Conservation (phyloP, 306 rosid genomes). For the Leucaena leucocephala region DNA sequence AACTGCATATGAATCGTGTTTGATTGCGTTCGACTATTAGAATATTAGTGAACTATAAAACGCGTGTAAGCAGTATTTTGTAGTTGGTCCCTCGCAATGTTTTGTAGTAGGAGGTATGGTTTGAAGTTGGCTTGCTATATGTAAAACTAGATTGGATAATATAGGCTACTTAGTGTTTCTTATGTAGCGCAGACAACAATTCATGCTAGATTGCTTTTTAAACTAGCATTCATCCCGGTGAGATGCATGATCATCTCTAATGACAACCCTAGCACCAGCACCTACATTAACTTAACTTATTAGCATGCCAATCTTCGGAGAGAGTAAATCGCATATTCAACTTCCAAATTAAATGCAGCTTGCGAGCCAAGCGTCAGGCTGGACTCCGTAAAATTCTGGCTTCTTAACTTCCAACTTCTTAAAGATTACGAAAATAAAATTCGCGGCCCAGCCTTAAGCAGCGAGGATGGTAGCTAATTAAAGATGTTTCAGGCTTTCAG, state of each 20-base stretch:
- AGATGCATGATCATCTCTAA: too few relatives aligned
- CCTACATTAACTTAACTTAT: too few relatives aligned
- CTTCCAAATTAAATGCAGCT: not conserved
- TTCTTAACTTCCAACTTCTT: not conserved
- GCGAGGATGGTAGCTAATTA: not conserved
- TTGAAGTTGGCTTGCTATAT: not conserved
- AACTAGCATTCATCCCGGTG: not conserved
- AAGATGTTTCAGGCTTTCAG: not conserved
- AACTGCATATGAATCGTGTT: not conserved
- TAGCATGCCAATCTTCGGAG: too few relatives aligned
- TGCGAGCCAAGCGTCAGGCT: too few relatives aligned
- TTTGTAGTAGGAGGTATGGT: not conserved
- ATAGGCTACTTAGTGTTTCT: not conserved
- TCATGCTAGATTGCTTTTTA: not conserved
- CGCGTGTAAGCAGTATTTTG: slow-evolving; percentile 13
- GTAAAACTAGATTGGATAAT: not conserved
- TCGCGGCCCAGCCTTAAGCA: not conserved
- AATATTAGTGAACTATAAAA: not conserved
- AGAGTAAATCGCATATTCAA: not conserved
- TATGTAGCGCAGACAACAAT: not conserved
- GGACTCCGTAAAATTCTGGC: not conserved
- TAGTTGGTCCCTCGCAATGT: not conserved
- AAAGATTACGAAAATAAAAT: not conserved
- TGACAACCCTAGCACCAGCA: too few relatives aligned
- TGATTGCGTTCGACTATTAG: not conserved